Conservation (phyloP, 2,329 filamentous ascomycete species). For the Clarireedia monteithiana region DNA sequence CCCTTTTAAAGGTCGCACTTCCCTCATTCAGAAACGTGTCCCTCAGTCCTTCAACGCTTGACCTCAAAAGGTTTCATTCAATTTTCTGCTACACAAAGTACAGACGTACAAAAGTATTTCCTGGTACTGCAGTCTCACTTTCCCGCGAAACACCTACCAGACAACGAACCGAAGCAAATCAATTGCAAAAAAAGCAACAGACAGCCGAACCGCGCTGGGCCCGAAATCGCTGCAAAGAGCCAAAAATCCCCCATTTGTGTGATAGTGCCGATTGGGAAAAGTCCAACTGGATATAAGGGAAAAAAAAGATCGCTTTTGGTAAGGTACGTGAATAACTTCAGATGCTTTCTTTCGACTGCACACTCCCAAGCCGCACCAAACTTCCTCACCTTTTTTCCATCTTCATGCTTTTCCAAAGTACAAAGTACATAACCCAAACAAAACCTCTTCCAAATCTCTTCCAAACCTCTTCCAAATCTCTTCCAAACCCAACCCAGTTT, state of each 20-base stretch:
- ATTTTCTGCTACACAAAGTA: not conserved
- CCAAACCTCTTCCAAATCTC: no score
- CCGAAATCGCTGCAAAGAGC: not conserved
- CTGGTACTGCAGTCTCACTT: no score
- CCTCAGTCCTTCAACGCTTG: not conserved
- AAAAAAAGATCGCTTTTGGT: slow-evolving; percentile 1
- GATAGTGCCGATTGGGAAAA: not conserved
- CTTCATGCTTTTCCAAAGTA: not conserved
- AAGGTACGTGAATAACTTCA: slow-evolving; percentile 1
- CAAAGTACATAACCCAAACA: not conserved
- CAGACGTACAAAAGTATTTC: not conserved
- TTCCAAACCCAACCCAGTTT: no score
- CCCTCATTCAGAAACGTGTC: slow-evolving; percentile 1
- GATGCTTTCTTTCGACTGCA: not conserved
- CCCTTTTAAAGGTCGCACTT: not conserved
- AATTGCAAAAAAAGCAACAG: not conserved
- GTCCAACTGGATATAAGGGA: not conserved
- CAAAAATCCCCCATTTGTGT: not conserved
- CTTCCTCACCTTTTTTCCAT: not conserved
- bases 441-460: no score
- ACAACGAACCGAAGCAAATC: not conserved
- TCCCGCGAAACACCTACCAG: not conserved
- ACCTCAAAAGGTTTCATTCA: slow-evolving; percentile 1
- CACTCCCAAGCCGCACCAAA: not conserved
- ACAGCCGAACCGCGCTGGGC: not conserved